Conservation (phyloP, 2,329 filamentous ascomycete species). For the Aspergillus sp. region DNA sequence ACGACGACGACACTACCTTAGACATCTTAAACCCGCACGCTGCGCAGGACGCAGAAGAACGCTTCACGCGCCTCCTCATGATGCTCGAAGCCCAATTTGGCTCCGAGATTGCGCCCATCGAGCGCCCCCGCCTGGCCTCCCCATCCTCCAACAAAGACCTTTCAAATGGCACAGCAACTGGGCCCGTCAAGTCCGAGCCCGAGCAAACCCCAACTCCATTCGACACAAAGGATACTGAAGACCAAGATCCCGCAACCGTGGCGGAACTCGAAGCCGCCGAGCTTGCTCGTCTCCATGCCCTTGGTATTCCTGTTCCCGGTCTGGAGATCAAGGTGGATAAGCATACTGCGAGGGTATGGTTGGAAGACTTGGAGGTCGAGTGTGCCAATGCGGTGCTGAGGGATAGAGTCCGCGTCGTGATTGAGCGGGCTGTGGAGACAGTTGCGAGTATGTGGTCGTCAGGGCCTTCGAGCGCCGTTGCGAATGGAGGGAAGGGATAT, state of each 20-base stretch:
- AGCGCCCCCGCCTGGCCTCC: conserved; percentile 53
- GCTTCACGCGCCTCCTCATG: conserved; percentile 83
- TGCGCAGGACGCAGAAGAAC: conserved; percentile 69
- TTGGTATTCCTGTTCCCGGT: conserved; percentile 89
- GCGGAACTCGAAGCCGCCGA: conserved; percentile 64
- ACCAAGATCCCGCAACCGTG: conserved; percentile 45
- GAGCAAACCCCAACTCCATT: conserved; percentile 11
- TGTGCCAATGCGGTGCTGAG: conserved; percentile 74
- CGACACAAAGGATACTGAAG: conserved; percentile 28
- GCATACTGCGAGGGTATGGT: conserved; percentile 82
- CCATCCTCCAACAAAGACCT: conserved; percentile 9
- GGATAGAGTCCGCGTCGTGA: conserved; percentile 82
- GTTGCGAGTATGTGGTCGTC: conserved; percentile 67
- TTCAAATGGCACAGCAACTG: conserved; percentile 13
- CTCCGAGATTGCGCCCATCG: conserved; percentile 76
- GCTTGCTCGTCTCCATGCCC: conserved; percentile 72
- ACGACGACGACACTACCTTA: conserved; percentile 37
- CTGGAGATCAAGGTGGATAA: conserved; percentile 85
- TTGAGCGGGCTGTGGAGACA: conserved; percentile 85
- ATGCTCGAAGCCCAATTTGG: conserved; percentile 98
- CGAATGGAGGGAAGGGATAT: conserved; percentile 22
- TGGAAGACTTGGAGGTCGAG: conserved; percentile 89
- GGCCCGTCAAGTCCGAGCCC: conserved; percentile 14
- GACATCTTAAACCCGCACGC: conserved; percentile 69
- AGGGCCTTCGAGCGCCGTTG: conserved; percentile 21